Evolutionary conservation across 495 filamentous ascomycete genomes (phyloP), one percentile per base, ranked within the genome.

Genomic region (Parachaetomium inaequale): DNA sequence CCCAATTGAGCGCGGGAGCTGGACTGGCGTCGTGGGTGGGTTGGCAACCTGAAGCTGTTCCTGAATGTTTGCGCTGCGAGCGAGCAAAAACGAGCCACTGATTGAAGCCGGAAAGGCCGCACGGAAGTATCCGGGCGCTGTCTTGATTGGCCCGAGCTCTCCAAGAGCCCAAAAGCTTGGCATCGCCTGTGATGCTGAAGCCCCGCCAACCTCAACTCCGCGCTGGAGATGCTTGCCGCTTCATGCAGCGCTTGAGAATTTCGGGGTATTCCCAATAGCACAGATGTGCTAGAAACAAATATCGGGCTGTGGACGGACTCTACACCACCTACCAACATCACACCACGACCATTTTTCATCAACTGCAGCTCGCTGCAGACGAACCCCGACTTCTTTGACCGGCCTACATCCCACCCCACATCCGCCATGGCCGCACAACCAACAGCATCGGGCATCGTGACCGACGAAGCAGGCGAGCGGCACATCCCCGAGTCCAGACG

Each of bases 401-500:
- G 7, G 38, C 29, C 25, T 2, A n/a, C 40, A 51, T 38, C 29
- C 53, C 57, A 64, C 58, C 49, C 14, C 3, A 31, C 51, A 21
- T 31, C n/a, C 25, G 61, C 50, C 55, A 83, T 82, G 82, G 74
- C 79, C 62, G 76, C 81, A 29, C 67, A 77, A 57, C 78, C 79
- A 3, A 79, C 78, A 42, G 77, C 80, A 31, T 80, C 87, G 38
- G 95, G 94, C 66, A 97, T 98, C 69, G 83, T 88, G 59, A 86
- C 84, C 54, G 84, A 88, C 68, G 77, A 81, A 51, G 72, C 70
- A 59, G 95, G 95, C 69, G 87, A 93, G 73, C 87, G 89, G 38
- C 85, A 88, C 61, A 97, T 99, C 59, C 95, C 95, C 34, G 84
- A 92, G 25, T 96, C 93, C 1, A 73, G 83, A 28, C 88, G 95